Conservation (phyloP, 805 yeast genomes). For the Cyberlindnera mrakii region DNA sequence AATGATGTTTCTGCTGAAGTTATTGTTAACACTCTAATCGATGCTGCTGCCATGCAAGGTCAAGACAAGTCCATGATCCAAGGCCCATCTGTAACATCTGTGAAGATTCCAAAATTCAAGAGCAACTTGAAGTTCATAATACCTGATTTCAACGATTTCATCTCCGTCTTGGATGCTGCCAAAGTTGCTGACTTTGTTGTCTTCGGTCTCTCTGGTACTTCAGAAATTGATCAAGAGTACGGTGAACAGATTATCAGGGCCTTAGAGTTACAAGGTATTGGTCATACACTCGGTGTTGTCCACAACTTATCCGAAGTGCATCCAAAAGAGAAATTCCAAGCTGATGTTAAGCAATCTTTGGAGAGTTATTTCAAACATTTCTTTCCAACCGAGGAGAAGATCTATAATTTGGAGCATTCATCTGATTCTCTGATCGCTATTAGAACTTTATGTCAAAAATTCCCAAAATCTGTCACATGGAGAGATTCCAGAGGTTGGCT, state of each 20-base stretch:
- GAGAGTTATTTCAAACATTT: slow-evolving; percentile 65
- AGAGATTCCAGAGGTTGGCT: slow-evolving; percentile 89
- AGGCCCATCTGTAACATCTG: slow-evolving; percentile 45
- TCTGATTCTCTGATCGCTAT: slow-evolving; percentile 71
- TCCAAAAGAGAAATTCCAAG: slow-evolving; percentile 70
- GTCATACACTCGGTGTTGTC: slow-evolving; percentile 72
- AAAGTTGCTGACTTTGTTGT: slow-evolving; percentile 85
- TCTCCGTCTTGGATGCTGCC: slow-evolving; percentile 77
- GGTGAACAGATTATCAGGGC: slow-evolving; percentile 92
- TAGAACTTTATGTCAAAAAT: slow-evolving; percentile 75
- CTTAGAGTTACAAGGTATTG: slow-evolving; percentile 86
- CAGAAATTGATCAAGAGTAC: slow-evolving; percentile 69
- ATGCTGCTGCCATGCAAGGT: slow-evolving; percentile 28
- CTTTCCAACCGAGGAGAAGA: slow-evolving; percentile 74
- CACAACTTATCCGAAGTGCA: slow-evolving; percentile 64
- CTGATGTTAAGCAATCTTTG: slow-evolving; percentile 59
- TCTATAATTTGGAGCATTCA: slow-evolving; percentile 60
- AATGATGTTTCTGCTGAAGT: slow-evolving; percentile 54
- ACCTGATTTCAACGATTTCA: slow-evolving; percentile 61
- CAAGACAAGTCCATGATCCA: slow-evolving; percentile 26
- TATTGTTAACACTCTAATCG: slow-evolving; percentile 48
- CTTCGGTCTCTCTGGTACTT: slow-evolving; percentile 80
- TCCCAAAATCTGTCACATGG: slow-evolving; percentile 85
- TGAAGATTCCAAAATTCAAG: slow-evolving; percentile 61
- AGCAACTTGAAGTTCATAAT: slow-evolving; percentile 65